phyloP scores from a whole-genome alignment of 208 protist genomes.

The Wallacemonas sp. region DNA sequence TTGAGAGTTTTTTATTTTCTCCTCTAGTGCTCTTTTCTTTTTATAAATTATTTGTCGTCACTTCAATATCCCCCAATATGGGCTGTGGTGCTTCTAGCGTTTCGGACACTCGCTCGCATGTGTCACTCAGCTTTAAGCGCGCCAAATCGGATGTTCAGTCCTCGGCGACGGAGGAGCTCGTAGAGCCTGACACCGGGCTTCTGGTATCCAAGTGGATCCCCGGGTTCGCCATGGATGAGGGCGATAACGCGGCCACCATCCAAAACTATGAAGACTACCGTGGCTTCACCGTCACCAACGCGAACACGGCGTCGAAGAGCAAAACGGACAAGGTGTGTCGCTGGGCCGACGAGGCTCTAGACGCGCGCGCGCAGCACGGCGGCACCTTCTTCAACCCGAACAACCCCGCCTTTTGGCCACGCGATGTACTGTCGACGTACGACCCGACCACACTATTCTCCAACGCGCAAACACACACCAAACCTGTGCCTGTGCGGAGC shows the following conservation, averaged over 20 bases:
- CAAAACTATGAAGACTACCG: slow-evolving; percentile 63
- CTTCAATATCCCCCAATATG: slow-evolving; percentile 21
- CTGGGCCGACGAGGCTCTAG: slow-evolving; percentile 63
- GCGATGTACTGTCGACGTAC: slow-evolving; percentile 39
- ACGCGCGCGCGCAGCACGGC: slow-evolving; percentile 39
- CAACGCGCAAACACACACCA: slow-evolving; percentile 16
- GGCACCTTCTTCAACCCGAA: slow-evolving; percentile 60
- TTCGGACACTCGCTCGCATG: neutral
- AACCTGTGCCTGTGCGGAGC: neutral
- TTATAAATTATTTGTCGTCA: slow-evolving; percentile 7
- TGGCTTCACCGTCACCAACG: slow-evolving; percentile 44
- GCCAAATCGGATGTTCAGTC: neutral
- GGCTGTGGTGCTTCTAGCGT: slow-evolving; percentile 31
- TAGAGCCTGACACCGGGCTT: slow-evolving; percentile 9
- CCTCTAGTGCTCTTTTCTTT: slow-evolving; percentile 5
- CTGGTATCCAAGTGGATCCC: slow-evolving; percentile 18
- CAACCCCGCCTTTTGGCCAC: slow-evolving; percentile 47
- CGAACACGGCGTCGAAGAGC: slow-evolving; percentile 40
- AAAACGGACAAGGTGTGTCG: slow-evolving; percentile 70
- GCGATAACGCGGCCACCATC: slow-evolving; percentile 29
- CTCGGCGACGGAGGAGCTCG: neutral
- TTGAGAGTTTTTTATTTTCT: neutral
- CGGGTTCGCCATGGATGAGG: slow-evolving; percentile 36
- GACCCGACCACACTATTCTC: slow-evolving; percentile 27
- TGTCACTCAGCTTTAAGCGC: slow-evolving; percentile 3